These are phyloP conservation scores for Vararia minispora DNA, from an alignment of 768 basidiomycete genomes.

Conservation along the genomic window DNA sequence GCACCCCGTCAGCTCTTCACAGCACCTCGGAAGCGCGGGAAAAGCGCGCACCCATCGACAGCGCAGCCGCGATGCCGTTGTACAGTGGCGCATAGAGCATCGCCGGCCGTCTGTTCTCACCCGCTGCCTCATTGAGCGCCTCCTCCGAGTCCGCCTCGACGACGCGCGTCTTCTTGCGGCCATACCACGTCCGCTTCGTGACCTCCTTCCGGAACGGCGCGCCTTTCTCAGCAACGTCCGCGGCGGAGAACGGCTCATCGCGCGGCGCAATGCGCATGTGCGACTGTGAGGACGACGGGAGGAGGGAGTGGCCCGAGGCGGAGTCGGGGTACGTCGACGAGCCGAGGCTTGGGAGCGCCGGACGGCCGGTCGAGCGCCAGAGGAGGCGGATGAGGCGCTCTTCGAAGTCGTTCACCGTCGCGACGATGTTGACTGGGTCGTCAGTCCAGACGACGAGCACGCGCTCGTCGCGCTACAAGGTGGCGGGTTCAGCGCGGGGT, in stretches of 20 bases:
- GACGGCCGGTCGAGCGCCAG: slow-evolving; percentile 37
- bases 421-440: slow-evolving; percentile 63
- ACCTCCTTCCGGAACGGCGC: too few species aligned
- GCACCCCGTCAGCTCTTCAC: slow-evolving; percentile 17
- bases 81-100: slow-evolving; percentile 27
- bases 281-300: too few species aligned
- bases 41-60: slow-evolving; percentile 21
- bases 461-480: slow-evolving; percentile 60
- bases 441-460: slow-evolving; percentile 83
- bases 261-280: too few species aligned
- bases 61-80: slow-evolving; percentile 24
- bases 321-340: slow-evolving; percentile 20
- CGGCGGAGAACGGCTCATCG: too few species aligned
- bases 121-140: neutral
- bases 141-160: slow-evolving; percentile 5
- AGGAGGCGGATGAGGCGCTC: slow-evolving; percentile 45
- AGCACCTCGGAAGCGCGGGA: neutral
- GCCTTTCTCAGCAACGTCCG: neutral
- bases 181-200: slow-evolving; percentile 6
- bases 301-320: slow-evolving; percentile 26
- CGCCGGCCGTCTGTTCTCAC: slow-evolving; percentile 18
- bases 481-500: neutral
- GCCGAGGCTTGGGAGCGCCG: slow-evolving; percentile 16
- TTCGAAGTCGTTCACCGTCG: slow-evolving; percentile 40
- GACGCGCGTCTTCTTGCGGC: slow-evolving; percentile 4